Evolutionary conservation across 2,329 filamentous ascomycete genomes (phyloP).

Genomic region (Botryotinia calthae): DNA sequence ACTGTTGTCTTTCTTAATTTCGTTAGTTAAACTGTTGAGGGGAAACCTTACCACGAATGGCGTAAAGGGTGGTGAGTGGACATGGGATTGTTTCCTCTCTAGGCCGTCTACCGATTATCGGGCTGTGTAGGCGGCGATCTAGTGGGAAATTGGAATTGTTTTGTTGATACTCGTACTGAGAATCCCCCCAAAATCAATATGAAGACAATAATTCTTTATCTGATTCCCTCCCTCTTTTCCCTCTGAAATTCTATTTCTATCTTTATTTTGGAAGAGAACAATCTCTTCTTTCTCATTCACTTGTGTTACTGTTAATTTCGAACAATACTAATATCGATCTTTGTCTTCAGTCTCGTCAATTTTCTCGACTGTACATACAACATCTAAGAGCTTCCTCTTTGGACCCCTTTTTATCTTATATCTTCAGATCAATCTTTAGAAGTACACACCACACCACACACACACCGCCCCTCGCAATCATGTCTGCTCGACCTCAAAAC

Average conservation of each 20-base stretch:
- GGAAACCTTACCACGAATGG: background rate
- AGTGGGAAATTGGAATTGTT: conserved; percentile 11
- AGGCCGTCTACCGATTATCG: conserved; percentile 11
- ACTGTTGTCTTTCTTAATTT: background rate
- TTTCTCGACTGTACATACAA: conserved; percentile 14
- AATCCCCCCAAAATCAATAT: background rate
- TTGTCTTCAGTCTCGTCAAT: conserved; percentile 16
- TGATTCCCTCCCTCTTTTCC: background rate
- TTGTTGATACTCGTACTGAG: background rate
- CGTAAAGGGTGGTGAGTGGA: background rate
- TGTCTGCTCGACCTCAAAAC: conserved; percentile 78
- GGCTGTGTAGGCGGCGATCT: conserved; percentile 7
- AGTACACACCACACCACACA: conserved; percentile 22
- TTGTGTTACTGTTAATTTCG: background rate
- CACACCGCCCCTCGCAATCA: conserved; percentile 41
- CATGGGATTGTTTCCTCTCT: conserved; percentile 13
- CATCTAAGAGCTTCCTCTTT: background rate
- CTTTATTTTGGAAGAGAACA: background rate
- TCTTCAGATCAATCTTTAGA: conserved; percentile 19
- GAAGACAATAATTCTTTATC: conserved; percentile 13
- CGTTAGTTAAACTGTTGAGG: background rate
- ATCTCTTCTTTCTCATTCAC: background rate
- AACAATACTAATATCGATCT: conserved; percentile 19
- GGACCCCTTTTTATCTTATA: background rate
- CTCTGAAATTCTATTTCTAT: too few relatives aligned